These are phyloP conservation scores for Colletotrichum eleusines DNA, from an alignment of 2,329 filamentous ascomycete genomes.

Conservation along the genomic window DNA sequence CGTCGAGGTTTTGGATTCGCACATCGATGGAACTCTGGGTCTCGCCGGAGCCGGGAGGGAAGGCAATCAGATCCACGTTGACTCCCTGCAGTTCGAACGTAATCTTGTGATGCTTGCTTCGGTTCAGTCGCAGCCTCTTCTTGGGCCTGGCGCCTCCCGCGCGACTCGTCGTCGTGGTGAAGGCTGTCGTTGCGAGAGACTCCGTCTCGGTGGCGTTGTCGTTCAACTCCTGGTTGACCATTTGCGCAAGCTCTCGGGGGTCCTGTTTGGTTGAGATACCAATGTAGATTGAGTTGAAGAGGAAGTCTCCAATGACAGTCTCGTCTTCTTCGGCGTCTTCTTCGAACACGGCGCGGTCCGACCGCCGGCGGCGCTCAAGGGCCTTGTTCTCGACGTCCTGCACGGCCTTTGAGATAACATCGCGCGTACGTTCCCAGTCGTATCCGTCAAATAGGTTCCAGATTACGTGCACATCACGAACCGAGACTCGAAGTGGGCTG, in stretches of 20 bases:
- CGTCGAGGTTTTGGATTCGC: constrained; percentile 83
- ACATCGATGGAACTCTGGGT: constrained; percentile 90
- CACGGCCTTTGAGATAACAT: constrained; percentile 88
- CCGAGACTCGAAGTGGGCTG: constrained; percentile 80
- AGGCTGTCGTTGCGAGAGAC: constrained; percentile 83
- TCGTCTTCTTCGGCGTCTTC: constrained; percentile 84
- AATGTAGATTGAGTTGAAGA: constrained; percentile 99
- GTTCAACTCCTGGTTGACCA: constrained; percentile 90
- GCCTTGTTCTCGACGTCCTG: constrained; percentile 88
- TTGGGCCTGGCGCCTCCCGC: constrained; percentile 58
- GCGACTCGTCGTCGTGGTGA: constrained; percentile 68
- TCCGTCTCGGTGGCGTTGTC: constrained; percentile 90
- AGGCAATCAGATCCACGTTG: constrained; percentile 83
- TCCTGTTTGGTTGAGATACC: constrained; percentile 89
- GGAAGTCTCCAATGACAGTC: constrained; percentile 89
- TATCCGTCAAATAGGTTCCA: constrained; percentile 99
- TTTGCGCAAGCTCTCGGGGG: constrained; percentile 81
- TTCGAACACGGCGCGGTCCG: constrained; percentile 64
- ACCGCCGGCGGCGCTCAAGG: constrained; percentile 75
- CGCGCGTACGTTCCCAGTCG: constrained; percentile 91
- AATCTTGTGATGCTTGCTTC: constrained; percentile 94
- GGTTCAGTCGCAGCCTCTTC: constrained; percentile 77
- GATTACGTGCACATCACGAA: constrained; percentile 91
- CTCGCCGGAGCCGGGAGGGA: constrained; percentile 81
- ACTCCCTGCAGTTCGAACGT: constrained; percentile 92